phyloP scores from a whole-genome alignment of 805 yeast species.

The Debaryomyces castellii region DNA sequence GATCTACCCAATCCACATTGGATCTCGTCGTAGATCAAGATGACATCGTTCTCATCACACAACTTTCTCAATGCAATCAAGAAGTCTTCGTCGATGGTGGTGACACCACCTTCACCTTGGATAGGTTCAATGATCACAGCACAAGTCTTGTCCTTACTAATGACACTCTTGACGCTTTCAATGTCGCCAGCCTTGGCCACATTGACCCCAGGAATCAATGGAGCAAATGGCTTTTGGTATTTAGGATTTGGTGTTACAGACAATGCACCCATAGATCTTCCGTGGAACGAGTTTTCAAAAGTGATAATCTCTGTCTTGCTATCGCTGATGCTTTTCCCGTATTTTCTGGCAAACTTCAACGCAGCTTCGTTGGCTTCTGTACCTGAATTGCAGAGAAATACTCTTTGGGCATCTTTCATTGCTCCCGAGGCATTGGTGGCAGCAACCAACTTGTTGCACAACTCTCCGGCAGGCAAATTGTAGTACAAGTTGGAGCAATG shows the following conservation, averaged over 20 bases:
- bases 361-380: constrained; percentile 63
- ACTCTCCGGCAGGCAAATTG: constrained; percentile 79
- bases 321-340: constrained; percentile 57
- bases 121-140: constrained; percentile 96
- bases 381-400: constrained; percentile 61
- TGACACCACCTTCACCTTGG: constrained; percentile 97
- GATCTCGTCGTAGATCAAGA: constrained; percentile 90
- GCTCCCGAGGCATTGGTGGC: constrained; percentile 74
- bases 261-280: constrained; percentile 91
- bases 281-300: constrained; percentile 91
- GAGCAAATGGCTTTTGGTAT: constrained; percentile 88
- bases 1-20: constrained; percentile 96
- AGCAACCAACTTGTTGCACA: constrained; percentile 68
- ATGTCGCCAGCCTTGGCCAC: constrained; percentile 65
- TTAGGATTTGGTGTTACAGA: constrained; percentile 91
- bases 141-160: constrained; percentile 64
- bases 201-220: constrained; percentile 85
- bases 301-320: constrained; percentile 76
- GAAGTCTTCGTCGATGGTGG: constrained; percentile 63
- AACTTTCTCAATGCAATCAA: constrained; percentile 62
- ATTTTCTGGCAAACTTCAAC: constrained; percentile 68
- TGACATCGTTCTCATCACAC: constrained; percentile 67
- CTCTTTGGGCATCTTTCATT: constrained; percentile 75
- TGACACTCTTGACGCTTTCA: constrained; percentile 53
- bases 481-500: constrained; percentile 87